Conservation (phyloP, 2,329 filamentous ascomycete species). For the Neophaeococcomyces aloes region DNA sequence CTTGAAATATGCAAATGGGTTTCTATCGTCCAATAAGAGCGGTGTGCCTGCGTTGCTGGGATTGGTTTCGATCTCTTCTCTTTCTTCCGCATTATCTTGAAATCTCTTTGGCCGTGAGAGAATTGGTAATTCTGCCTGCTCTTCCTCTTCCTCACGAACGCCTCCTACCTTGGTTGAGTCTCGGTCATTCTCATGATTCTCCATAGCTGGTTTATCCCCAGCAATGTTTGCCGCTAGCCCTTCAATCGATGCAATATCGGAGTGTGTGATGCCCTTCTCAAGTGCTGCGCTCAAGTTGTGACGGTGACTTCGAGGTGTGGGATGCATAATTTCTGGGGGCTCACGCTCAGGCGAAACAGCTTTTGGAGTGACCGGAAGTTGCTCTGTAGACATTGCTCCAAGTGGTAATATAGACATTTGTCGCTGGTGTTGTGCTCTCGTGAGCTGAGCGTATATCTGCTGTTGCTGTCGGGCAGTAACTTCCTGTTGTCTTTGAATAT, state of each 20-base stretch:
- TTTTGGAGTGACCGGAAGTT: slow-evolving; percentile 12
- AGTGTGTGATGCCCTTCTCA: slow-evolving; percentile 74
- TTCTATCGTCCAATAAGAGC: slow-evolving; percentile 34
- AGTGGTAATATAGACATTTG: slow-evolving; percentile 12
- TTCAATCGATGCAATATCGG: slow-evolving; percentile 48
- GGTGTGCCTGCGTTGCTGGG: slow-evolving; percentile 62
- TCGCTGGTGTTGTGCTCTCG: slow-evolving; percentile 41
- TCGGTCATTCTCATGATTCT: neutral
- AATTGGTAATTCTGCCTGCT: slow-evolving; percentile 36
- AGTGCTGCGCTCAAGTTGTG: slow-evolving; percentile 69
- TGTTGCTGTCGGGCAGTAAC: slow-evolving; percentile 4
- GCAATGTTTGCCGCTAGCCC: slow-evolving; percentile 16
- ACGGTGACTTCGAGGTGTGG: slow-evolving; percentile 50
- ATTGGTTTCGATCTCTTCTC: slow-evolving; percentile 55
- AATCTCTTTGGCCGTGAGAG: slow-evolving; percentile 19
- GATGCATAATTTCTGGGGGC: slow-evolving; percentile 46
- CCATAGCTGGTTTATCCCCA: slow-evolving; percentile 36
- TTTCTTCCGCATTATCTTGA: slow-evolving; percentile 16
- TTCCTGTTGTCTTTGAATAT: slow-evolving; percentile 42
- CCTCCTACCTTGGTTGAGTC: slow-evolving; percentile 8
- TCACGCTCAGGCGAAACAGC: slow-evolving; percentile 15
- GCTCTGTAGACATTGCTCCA: slow-evolving; percentile 9
- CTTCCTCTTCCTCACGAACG: slow-evolving; percentile 20
- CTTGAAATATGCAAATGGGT: slow-evolving; percentile 20
- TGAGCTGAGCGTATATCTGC: slow-evolving; percentile 44